phyloP scores from a whole-genome alignment of 1,139 yeast species.

The Nakaseomyces glabratus region DNA sequence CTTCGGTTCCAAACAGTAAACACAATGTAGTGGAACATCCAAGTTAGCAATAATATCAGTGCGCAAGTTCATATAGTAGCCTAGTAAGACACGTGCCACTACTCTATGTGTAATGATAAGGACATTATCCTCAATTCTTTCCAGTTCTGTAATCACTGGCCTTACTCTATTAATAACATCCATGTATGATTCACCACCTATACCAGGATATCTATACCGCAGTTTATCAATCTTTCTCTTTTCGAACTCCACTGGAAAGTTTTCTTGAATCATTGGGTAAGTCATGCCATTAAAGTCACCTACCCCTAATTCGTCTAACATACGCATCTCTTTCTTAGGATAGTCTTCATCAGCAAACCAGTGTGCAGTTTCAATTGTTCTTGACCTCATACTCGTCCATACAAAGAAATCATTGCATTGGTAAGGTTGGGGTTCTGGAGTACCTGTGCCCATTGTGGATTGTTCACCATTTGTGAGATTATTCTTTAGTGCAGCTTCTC shows the following conservation, averaged over 20 bases:
- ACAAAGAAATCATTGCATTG: conserved; percentile 59
- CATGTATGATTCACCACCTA: conserved; percentile 92
- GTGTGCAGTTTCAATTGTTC: conserved; percentile 72
- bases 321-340: conserved; percentile 80
- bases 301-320: conserved; percentile 89
- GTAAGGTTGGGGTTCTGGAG: conserved; percentile 1
- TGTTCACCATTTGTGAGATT: no score
- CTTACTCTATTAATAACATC: conserved; percentile 87
- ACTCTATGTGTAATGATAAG: conserved; percentile 82
- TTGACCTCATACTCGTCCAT: conserved; percentile 81
- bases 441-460: no score
- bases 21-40: conserved; percentile 87
- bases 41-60: conserved; percentile 78
- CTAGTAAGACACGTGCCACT: conserved; percentile 75
- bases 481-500: no score
- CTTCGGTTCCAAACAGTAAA: conserved; percentile 80
- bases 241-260: conserved; percentile 69
- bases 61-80: conserved; percentile 80
- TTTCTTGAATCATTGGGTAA: conserved; percentile 64
- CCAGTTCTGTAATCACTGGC: conserved; percentile 87
- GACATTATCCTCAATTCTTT: conserved; percentile 81
- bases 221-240: conserved; percentile 69
- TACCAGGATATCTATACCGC: conserved; percentile 85
- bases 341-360: conserved; percentile 64
- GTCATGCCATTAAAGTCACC: conserved; percentile 92